Percentiles rank a stretch among this genome's conserved stretches.
Evolutionary conservation across 192 early-diverging fungal species (phyloP).

Genomic region (Rhizophagus prolifer): DNA sequence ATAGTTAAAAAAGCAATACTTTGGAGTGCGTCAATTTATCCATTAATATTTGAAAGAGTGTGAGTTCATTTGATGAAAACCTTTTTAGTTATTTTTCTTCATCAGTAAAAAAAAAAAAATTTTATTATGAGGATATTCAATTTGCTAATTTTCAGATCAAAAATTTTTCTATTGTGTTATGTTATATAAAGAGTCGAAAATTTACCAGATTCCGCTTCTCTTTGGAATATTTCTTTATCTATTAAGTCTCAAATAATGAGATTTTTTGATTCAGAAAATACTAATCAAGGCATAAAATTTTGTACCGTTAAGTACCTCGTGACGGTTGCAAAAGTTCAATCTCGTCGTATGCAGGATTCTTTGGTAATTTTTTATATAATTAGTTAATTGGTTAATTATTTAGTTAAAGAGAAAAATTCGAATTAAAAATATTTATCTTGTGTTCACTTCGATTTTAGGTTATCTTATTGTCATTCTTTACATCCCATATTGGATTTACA

Average conservation of each 20-base stretch:
- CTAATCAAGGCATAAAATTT: constrained; percentile 37
- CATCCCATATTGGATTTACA: constrained; percentile 37
- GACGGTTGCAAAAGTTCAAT: constrained; percentile 34
- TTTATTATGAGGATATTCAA: not conserved
- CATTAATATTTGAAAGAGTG: constrained; percentile 26
- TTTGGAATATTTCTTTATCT: constrained; percentile 30
- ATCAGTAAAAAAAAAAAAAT: not conserved
- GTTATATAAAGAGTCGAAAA: constrained; percentile 35
- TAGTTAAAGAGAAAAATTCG: not conserved
- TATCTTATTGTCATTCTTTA: constrained; percentile 35
- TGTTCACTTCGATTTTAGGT: constrained; percentile 12
- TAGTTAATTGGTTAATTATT: not conserved
- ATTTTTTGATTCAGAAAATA: constrained; percentile 27
- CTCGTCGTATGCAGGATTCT: constrained; percentile 29
- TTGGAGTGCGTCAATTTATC: constrained; percentile 15
- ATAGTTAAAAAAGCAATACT: constrained; percentile 24
- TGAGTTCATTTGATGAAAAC: constrained; percentile 9
- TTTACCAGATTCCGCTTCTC: constrained; percentile 31
- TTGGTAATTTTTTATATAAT: constrained; percentile 17
- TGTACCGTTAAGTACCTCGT: constrained; percentile 40
- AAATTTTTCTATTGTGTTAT: not conserved
- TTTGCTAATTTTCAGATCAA: not conserved
- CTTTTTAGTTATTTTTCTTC: not conserved
- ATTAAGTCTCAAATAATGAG: constrained; percentile 32
- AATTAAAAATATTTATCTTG: not conserved